Conservation (phyloP, 805 yeast species). For the Cyberlindnera samutprakarnensis region DNA sequence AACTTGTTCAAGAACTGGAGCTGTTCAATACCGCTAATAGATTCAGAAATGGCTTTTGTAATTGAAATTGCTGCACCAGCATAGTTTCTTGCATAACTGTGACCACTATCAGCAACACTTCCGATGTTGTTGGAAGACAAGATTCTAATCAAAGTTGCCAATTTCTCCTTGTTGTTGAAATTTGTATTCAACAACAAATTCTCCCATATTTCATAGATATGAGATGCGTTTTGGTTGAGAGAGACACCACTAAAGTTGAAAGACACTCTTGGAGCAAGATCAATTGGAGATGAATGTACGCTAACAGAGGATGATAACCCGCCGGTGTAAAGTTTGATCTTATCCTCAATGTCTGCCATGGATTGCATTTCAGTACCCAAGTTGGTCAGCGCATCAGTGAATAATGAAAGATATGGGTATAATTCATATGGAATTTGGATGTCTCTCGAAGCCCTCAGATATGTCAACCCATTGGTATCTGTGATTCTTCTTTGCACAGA, state of each 20-base stretch:
- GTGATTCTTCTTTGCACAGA: constrained; percentile 42
- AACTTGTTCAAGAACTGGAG: constrained; percentile 60
- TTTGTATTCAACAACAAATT: constrained; percentile 66
- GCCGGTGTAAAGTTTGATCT: constrained; percentile 77
- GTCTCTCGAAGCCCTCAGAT: constrained; percentile 60
- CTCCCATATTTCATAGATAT: constrained; percentile 58
- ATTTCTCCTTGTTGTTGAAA: constrained; percentile 58
- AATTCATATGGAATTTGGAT: constrained; percentile 54
- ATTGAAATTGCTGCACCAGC: constrained; percentile 60
- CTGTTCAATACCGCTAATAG: constrained; percentile 69
- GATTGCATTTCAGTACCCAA: constrained; percentile 71
- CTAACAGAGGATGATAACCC: constrained; percentile 63
- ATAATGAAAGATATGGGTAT: constrained; percentile 67
- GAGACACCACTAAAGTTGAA: constrained; percentile 63
- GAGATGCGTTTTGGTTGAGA: constrained; percentile 51
- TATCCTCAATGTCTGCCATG: constrained; percentile 79
- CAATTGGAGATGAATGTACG: constrained; percentile 49
- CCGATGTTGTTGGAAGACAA: constrained; percentile 73
- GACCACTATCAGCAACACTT: constrained; percentile 81
- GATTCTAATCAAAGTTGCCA: constrained; percentile 64
- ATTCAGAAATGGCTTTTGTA: constrained; percentile 53
- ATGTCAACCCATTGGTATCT: constrained; percentile 76
- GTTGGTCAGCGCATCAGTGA: constrained; percentile 71
- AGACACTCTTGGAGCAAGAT: constrained; percentile 40
- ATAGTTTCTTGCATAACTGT: constrained; percentile 65